Conservation (phyloP, 2,329 filamentous ascomycete genomes). For the Clonostachys rhizophaga region DNA sequence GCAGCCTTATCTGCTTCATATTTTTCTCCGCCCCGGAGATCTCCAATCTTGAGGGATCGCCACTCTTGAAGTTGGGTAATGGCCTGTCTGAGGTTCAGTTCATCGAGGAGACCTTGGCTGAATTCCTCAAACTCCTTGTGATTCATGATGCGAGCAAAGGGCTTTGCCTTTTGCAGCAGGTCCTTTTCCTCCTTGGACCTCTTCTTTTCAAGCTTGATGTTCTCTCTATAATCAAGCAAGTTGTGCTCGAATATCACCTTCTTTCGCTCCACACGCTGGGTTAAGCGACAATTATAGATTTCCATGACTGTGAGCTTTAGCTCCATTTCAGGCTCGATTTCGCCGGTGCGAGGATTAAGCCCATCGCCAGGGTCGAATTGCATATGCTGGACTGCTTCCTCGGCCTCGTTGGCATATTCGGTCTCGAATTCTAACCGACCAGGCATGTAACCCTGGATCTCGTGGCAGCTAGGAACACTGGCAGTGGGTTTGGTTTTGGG, state of each 20-base stretch:
- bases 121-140: constrained; percentile 84
- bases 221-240: constrained; percentile 89
- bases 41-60: constrained; percentile 79
- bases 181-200: constrained; percentile 93
- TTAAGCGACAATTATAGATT: constrained; percentile 91
- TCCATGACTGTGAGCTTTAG: constrained; percentile 98
- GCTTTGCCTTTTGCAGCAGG: constrained; percentile 87
- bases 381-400: constrained; percentile 98
- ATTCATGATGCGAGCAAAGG: constrained; percentile 96
- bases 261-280: constrained; percentile 87
- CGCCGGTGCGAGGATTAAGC: constrained; percentile 75
- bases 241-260: constrained; percentile 96
- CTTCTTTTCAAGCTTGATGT: constrained; percentile 86
- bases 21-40: constrained; percentile 81
- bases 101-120: constrained; percentile 79
- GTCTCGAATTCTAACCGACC: constrained; percentile 96
- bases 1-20: constrained; percentile 85
- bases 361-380: constrained; percentile 96
- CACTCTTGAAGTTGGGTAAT: constrained; percentile 92
- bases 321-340: constrained; percentile 93
- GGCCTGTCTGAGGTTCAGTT: constrained; percentile 85
- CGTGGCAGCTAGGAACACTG: constrained; percentile 92
- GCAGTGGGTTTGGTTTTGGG: constrained; percentile 96
- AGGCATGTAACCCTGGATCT: constrained; percentile 98
- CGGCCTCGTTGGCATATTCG: constrained; percentile 94